These are phyloP conservation scores for Fraxinus dipetala DNA, from an alignment of 305 asterid genomes.

Conservation along the genomic window DNA sequence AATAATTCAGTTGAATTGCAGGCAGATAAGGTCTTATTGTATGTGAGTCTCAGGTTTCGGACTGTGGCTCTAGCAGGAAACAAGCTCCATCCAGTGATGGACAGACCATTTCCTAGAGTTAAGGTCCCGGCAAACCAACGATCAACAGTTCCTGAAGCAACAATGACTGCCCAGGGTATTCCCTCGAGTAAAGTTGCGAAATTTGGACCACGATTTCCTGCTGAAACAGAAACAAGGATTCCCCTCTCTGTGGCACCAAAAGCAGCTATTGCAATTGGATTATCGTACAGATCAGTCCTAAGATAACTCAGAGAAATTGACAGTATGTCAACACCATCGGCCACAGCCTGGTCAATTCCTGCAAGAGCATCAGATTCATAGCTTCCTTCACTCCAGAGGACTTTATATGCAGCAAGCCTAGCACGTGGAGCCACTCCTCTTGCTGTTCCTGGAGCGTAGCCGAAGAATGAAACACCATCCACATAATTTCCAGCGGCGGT, in stretches of 20 bases:
- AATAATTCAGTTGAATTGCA: conserved; percentile 38
- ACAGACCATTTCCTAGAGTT: conserved; percentile 37
- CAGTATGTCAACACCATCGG: conserved; percentile 53
- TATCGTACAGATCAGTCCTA: conserved; percentile 27
- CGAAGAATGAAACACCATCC: conserved; percentile 40
- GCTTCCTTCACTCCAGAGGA: conserved; percentile 39
- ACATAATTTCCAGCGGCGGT: conserved; percentile 54
- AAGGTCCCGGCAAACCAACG: conserved; percentile 48
- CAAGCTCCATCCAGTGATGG: conserved; percentile 50
- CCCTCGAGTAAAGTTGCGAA: conserved; percentile 46
- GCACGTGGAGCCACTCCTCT: conserved; percentile 62
- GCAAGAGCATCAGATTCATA: conserved; percentile 46
- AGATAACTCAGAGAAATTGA: conserved; percentile 42
- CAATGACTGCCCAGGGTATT: conserved; percentile 55
- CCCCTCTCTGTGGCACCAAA: conserved; percentile 58
- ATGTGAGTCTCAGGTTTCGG: conserved; percentile 26
- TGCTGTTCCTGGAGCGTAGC: conserved; percentile 49
- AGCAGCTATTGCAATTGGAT: conserved; percentile 52
- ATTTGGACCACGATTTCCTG: conserved; percentile 46
- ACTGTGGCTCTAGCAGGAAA: conserved; percentile 47
- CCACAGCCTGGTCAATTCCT: conserved; percentile 53
- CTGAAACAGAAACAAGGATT: conserved; percentile 49
- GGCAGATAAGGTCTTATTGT: conserved; percentile 39
- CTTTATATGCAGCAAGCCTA: conserved; percentile 45
- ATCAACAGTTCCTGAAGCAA: conserved; percentile 50